Conservation (phyloP, 2,329 filamentous ascomycete genomes). For the Ustilaginoidea virens region DNA sequence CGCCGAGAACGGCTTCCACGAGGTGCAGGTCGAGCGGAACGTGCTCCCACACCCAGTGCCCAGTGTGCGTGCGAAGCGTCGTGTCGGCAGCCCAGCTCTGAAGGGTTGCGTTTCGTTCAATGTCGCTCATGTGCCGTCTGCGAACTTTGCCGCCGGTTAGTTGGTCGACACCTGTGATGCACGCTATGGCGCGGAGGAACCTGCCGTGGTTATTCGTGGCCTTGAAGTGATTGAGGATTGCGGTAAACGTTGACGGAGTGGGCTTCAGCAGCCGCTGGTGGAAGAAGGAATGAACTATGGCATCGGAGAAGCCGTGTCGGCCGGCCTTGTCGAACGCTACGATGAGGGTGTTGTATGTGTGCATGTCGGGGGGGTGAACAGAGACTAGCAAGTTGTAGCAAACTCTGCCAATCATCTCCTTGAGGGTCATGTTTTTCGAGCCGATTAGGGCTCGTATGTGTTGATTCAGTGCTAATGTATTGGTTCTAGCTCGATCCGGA, state of each 20-base stretch:
- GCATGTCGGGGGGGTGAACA: slow-evolving; percentile 43
- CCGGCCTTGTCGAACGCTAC: slow-evolving; percentile 42
- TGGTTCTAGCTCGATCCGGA: slow-evolving; percentile 10
- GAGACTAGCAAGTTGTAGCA: slow-evolving; percentile 54
- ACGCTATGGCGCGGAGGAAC: slow-evolving; percentile 28
- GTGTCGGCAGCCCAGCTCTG: slow-evolving; percentile 14
- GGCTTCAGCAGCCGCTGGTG: slow-evolving; percentile 26
- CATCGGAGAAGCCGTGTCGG: slow-evolving; percentile 32
- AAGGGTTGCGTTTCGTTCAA: slow-evolving; percentile 12
- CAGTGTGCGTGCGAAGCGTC: slow-evolving; percentile 11
- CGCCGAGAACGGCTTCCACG: slow-evolving; percentile 29
- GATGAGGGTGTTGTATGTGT: slow-evolving; percentile 58
- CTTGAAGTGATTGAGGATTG: slow-evolving; percentile 35
- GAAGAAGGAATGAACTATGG: slow-evolving; percentile 37
- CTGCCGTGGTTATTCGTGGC: slow-evolving; percentile 22
- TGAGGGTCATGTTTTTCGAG: slow-evolving; percentile 10
- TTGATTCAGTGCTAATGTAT: slow-evolving; percentile 14
- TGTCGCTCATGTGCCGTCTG: slow-evolving; percentile 17
- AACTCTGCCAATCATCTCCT: slow-evolving; percentile 24
- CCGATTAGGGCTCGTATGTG: slow-evolving; percentile 15
- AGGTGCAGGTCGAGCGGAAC: slow-evolving; percentile 21
- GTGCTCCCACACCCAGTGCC: slow-evolving; percentile 24
- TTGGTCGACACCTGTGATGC: slow-evolving; percentile 27
- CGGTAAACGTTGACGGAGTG: slow-evolving; percentile 32
- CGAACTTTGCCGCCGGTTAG: slow-evolving; percentile 23